These are phyloP conservation scores for Fusarium piperis DNA, from an alignment of 2,329 filamentous ascomycete genomes.

Conservation along the genomic window DNA sequence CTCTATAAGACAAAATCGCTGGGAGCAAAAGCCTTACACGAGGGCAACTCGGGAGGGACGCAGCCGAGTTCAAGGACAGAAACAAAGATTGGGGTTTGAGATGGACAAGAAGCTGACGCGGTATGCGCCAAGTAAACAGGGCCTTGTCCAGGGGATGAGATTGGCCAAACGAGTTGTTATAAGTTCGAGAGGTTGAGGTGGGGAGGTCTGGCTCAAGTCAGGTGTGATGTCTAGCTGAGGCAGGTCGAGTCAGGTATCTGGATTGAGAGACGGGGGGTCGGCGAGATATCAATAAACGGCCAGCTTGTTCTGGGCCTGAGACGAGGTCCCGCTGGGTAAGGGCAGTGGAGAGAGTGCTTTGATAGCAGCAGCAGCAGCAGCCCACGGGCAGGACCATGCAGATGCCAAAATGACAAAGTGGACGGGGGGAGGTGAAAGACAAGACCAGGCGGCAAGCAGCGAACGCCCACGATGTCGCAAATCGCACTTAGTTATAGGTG, in stretches of 20 bases:
- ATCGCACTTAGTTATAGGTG: constrained; percentile 40
- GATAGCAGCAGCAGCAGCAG: constrained; percentile 14
- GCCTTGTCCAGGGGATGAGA: constrained; percentile 1
- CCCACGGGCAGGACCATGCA: constrained; percentile 25
- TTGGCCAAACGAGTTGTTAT: neutral
- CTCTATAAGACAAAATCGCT: neutral
- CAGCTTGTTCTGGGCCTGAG: constrained; percentile 10
- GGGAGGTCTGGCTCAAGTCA: constrained; percentile 1
- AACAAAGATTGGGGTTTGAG: constrained; percentile 8
- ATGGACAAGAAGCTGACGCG: neutral
- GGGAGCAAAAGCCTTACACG: constrained; percentile 1
- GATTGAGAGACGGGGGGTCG: constrained; percentile 12
- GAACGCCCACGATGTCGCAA: constrained; percentile 34
- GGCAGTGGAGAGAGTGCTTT: constrained; percentile 29
- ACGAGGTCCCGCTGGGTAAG: constrained; percentile 29
- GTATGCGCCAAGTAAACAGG: constrained; percentile 3
- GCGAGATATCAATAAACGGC: constrained; percentile 32
- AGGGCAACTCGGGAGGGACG: constrained; percentile 7
- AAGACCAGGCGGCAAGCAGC: constrained; percentile 23
- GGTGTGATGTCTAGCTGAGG: constrained; percentile 18
- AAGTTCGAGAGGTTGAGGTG: constrained; percentile 13
- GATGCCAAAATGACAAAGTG: constrained; percentile 34
- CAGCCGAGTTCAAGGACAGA: constrained; percentile 2
- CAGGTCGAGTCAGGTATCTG: constrained; percentile 29
- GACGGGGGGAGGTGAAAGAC: constrained; percentile 6